Evolutionary conservation across 306 rosid genomes (phyloP).

Genomic region (Quercus mongolica): DNA sequence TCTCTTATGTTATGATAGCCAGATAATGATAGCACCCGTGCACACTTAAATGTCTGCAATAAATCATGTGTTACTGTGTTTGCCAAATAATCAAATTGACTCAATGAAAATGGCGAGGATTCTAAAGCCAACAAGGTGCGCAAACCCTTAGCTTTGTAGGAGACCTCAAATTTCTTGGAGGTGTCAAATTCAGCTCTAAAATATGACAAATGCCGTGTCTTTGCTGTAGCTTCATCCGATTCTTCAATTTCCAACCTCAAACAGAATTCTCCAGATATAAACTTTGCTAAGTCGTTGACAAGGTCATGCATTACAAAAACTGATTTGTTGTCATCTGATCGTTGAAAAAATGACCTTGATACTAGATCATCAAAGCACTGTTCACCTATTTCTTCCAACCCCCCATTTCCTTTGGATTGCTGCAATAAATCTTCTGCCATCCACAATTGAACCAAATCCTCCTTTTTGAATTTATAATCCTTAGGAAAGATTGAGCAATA

Average conservation of each 20-base stretch:
- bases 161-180: neutral
- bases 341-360: constrained; percentile 24
- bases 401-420: neutral
- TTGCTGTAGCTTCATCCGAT: neutral
- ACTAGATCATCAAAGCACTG: constrained; percentile 7
- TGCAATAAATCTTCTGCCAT: constrained; percentile 22
- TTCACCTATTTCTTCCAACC: constrained; percentile 14
- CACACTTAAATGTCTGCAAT: neutral
- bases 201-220: constrained; percentile 16
- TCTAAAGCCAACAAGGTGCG: neutral
- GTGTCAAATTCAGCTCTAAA: neutral
- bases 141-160: neutral
- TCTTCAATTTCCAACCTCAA: neutral
- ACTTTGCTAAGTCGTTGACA: constrained; percentile 16
- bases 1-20: neutral
- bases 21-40: neutral
- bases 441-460: constrained; percentile 8
- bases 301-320: constrained; percentile 24
- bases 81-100: neutral
- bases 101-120: neutral
- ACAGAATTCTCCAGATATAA: neutral
- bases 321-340: neutral
- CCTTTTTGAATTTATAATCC: neutral
- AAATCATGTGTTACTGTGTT: neutral
- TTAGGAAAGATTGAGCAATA: constrained; percentile 19